Base-by-base conservation (phyloP, 106 monocot species). In the Dioscorea dumetorum region DNA sequence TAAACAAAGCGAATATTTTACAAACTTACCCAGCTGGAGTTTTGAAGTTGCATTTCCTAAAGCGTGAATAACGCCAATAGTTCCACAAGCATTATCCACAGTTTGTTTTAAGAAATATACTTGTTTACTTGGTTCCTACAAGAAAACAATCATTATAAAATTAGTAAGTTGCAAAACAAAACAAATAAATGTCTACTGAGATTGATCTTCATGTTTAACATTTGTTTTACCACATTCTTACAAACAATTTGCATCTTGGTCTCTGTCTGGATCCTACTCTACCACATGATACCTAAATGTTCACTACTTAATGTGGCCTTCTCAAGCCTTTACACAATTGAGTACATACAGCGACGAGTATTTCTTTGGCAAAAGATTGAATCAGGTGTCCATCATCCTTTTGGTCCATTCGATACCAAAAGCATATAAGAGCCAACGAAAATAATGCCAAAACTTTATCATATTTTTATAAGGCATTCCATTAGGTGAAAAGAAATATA, bases 81-180 rank as follows among this genome's bases (percentile, higher is more conserved):
- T 90, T 64, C 89, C 89, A 78, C 89, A 90, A 69, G 89, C 85
- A 85, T 90, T 90, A 59, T 64, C 78, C 48, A 90, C 82, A 53
- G 85, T 85, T 74, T 90, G 89, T 64, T 90, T 85, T 22, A 77
- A 16, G 67, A 82, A 90, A 60, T 82, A 90, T 17, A 90, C 80
- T 57, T 80, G 72, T 61, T 77, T 67, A 58, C 32, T 72, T 35
- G 28, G 23, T 69, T 80, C 80, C 89, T 90, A 64, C 70, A 71
- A 41, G 12, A 5, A 69, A 52, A 48, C 5, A 68, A 64, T n/a
- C 35, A 62, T 28, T 15, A 62, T 14, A 62, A 14, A 62, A 33
- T 62, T 64, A n/a, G 63, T 35, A n/a, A 14, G 6, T 0, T 33
- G 24, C 61, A 33, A 24, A 12, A 14, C n/a, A 12, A 23, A 68